A percentile compares a stretch with the other conserved stretches of the same genome.
Conservation (phyloP, 495 filamentous ascomycete species). For the Annulohypoxylon bovei region DNA sequence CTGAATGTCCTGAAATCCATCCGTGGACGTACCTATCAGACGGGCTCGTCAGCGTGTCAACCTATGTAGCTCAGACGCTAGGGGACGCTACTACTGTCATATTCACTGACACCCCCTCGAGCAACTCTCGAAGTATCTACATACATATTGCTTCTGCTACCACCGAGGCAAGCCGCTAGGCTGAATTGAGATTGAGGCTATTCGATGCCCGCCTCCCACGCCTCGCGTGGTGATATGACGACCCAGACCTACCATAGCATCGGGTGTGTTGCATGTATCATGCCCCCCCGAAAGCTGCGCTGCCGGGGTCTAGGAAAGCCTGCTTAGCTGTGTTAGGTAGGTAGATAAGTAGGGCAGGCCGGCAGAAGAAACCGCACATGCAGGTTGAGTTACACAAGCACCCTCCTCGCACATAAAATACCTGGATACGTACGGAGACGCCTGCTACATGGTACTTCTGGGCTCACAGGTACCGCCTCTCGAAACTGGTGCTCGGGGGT, state of each 20-base stretch:
- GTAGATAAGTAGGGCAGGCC: slow-evolving; percentile 7
- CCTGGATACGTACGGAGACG: not conserved
- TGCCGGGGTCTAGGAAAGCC: not conserved
- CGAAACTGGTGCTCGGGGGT: not conserved
- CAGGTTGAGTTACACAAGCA: slow-evolving; percentile 19
- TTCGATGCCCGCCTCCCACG: slow-evolving; percentile 17
- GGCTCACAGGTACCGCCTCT: not conserved
- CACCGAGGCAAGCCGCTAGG: not conserved
- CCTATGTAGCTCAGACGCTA: not conserved
- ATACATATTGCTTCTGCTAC: not conserved
- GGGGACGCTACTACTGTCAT: not conserved
- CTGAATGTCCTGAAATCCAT: not conserved
- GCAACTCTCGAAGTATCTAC: not conserved
- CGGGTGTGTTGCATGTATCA: slow-evolving; percentile 27
- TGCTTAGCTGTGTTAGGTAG: slow-evolving; percentile 30
- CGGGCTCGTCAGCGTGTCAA: not conserved
- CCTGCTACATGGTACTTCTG: not conserved
- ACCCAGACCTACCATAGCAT: slow-evolving; percentile 17
- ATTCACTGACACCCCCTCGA: not conserved
- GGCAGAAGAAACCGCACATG: slow-evolving; percentile 10
- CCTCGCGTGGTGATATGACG: slow-evolving; percentile 4
- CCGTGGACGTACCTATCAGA: not conserved
- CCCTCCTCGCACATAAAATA: not conserved
- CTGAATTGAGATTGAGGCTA: slow-evolving; percentile 33
- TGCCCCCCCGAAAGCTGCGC: not conserved